Base-by-base conservation (phyloP, 2,329 filamentous ascomycete genomes). In the Ceratocystis eucalypticola region DNA sequence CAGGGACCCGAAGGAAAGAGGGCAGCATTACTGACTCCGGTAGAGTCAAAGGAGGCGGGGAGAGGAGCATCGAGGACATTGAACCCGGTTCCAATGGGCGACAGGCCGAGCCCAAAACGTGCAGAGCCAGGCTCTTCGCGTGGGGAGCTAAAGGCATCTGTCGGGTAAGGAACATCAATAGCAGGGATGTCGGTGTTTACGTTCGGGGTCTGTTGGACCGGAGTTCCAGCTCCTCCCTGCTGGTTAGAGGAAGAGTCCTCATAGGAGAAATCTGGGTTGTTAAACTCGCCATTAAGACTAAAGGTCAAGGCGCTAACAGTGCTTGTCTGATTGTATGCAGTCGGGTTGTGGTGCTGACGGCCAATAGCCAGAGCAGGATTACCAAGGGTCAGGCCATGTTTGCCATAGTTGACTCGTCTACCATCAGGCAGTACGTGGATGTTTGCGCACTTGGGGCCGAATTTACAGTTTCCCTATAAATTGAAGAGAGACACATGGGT, bases 381-480 rank as follows among this genome's bases (percentile, higher is more conserved):
- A 73, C 78, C 85, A 76, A 83, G 84, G 68, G 80, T 88, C 79
- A 81, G 88, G 78, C 83, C 83, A 72, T 84, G 84, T 74, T 85
- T 86, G 72, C 84, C 81, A 72, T 87, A 87, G 76, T 96, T 96
- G 74, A 97, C 90, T 74, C 93, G 85, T 72, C 91, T 87, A 68
- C 94, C 94, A 76, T 97, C 92, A 71, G 92, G 91, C 62, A 96
- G 86, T 72, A 97, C 88, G 76, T 99, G 94, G 70, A 95, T 90
- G 74, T 97, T 90, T 73, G 93, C 93, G 80, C 94, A 99, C 77
- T 97, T 97, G 70, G 91, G 89, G 69, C 94, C 94, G 75, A 97
- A 99, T 76, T 97, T 97, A 85, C 94, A 99, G 77, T 96, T 96
- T 71, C 94, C 94, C 91, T 96, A 37, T 20, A 22, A 30, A 65